Evolutionary conservation across 805 yeast genomes (phyloP).

Genomic region (Vanderwaltozyma tropicalis): DNA sequence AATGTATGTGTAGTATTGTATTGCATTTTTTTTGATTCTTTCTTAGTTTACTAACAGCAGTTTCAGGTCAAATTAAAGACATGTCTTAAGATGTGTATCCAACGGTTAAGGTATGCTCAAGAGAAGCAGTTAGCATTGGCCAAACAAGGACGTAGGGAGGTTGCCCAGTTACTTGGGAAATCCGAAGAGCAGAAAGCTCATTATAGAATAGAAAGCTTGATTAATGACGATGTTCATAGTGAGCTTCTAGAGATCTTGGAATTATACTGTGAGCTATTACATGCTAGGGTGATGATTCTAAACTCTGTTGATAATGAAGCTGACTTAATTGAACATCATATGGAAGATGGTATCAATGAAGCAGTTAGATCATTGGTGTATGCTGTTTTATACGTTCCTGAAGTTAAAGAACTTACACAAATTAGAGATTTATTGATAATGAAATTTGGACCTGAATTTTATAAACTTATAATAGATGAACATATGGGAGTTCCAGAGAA

Average conservation of each 20-base stretch:
- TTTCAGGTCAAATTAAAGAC: slow-evolving; percentile 25
- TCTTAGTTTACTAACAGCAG: not conserved
- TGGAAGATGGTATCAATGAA: slow-evolving; percentile 47
- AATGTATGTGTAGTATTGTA: slow-evolving; percentile 1
- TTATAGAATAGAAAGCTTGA: slow-evolving; percentile 74
- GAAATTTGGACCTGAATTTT: slow-evolving; percentile 62
- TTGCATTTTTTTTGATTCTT: not conserved
- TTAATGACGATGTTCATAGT: slow-evolving; percentile 69
- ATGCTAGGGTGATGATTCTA: slow-evolving; percentile 62
- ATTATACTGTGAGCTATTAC: slow-evolving; percentile 67
- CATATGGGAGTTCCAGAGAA: slow-evolving; percentile 51
- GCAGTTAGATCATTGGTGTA: slow-evolving; percentile 63
- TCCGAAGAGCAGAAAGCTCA: slow-evolving; percentile 77
- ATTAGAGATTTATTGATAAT: slow-evolving; percentile 52
- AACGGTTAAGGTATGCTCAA: slow-evolving; percentile 59
- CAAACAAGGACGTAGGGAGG: slow-evolving; percentile 59
- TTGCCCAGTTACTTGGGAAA: slow-evolving; percentile 56
- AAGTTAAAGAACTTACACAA: slow-evolving; percentile 56
- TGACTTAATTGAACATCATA: slow-evolving; percentile 22
- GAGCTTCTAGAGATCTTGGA: slow-evolving; percentile 74
- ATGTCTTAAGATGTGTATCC: slow-evolving; percentile 52
- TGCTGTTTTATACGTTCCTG: slow-evolving; percentile 56
- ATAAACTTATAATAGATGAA: slow-evolving; percentile 27
- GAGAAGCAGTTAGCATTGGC: slow-evolving; percentile 66
- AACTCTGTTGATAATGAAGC: slow-evolving; percentile 33